Conservation (phyloP, 2,329 filamentous ascomycete species). For the Trichocomaceae sp. region DNA sequence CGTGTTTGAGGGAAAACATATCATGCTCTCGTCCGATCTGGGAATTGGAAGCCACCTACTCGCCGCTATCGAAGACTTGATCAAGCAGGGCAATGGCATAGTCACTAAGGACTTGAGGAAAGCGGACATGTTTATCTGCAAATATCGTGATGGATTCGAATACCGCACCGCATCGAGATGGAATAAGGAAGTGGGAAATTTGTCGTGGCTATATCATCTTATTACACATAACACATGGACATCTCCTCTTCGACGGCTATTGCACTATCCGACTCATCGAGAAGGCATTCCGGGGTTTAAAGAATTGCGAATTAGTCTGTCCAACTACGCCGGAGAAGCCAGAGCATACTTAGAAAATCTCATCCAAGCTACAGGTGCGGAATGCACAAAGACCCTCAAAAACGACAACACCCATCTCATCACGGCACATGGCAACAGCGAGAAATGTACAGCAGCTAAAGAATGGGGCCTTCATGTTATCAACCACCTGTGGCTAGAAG, state of each 20-base stretch:
- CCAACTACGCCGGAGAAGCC: slow-evolving; percentile 93
- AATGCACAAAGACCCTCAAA: slow-evolving; percentile 92
- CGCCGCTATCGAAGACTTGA: slow-evolving; percentile 62
- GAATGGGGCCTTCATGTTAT: slow-evolving; percentile 89
- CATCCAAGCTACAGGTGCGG: slow-evolving; percentile 72
- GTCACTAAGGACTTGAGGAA: slow-evolving; percentile 59
- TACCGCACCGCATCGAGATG: slow-evolving; percentile 70
- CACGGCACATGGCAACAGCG: slow-evolving; percentile 79
- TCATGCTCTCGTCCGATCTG: slow-evolving; percentile 72
- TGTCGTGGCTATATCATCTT: slow-evolving; percentile 89
- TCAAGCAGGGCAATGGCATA: slow-evolving; percentile 63
- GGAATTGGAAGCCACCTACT: slow-evolving; percentile 60
- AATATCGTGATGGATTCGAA: slow-evolving; percentile 72
- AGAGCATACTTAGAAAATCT: slow-evolving; percentile 90
- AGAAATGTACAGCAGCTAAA: slow-evolving; percentile 84
- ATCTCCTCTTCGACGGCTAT: slow-evolving; percentile 69
- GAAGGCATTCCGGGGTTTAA: slow-evolving; percentile 74
- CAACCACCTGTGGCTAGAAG: slow-evolving; percentile 96
- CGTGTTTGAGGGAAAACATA: slow-evolving; percentile 69
- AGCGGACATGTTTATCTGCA: slow-evolving; percentile 79
- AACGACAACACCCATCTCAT: slow-evolving; percentile 93
- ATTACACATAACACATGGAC: slow-evolving; percentile 87
- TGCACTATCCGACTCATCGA: slow-evolving; percentile 83
- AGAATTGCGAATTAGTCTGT: slow-evolving; percentile 73
- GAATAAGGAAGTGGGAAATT: slow-evolving; percentile 79